A percentile compares a stretch with the other conserved stretches of the same genome.
Conservation (phyloP, 306 rosid genomes). For the barrel medic (Medicago truncatula) region MtrunA17r5.0-ANR NC_053043.1:33151001-33151500, state of each 20-base stretch:
- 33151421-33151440: conserved; percentile 40
- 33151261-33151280: conserved; percentile 88
- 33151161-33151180: conserved; percentile 72
- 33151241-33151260: conserved; percentile 84
- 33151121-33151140: conserved; percentile 99
- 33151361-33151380: conserved; percentile 33
- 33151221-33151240: conserved; percentile 23
- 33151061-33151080: conserved; percentile 37
- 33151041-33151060: conserved; percentile 12
- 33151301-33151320: conserved; percentile 97
- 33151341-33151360: conserved; percentile 20
- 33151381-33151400: conserved; percentile 18
- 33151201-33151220: conserved; percentile 1
- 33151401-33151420: conserved; percentile 38
- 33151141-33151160: conserved; percentile 86
- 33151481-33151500: conserved; percentile 99
- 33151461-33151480: conserved; percentile 95
- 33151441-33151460: conserved; percentile 87
- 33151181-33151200: conserved; percentile 9
- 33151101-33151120: conserved; percentile 99
- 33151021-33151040: background rate
- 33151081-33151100: conserved; percentile 99
- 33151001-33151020: background rate
- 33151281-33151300: conserved; percentile 89
- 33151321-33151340: conserved; percentile 38